A percentile compares a stretch with the other conserved stretches of the same genome.
Conservation (phyloP, 352 stramenopile species). For the Globisporangium rhizosaccharum region DNA sequence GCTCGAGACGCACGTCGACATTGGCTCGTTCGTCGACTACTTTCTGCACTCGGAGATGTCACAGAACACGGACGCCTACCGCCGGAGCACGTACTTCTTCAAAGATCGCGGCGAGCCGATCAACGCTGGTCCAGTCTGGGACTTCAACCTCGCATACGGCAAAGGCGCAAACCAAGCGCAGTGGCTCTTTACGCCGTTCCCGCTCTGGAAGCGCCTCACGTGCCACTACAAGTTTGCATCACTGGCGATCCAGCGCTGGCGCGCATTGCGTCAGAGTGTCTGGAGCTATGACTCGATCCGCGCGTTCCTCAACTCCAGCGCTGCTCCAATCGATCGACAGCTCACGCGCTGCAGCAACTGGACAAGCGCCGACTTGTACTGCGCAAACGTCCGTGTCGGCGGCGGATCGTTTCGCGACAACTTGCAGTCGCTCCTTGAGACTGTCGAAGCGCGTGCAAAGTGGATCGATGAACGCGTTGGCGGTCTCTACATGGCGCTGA, state of each 20-base stretch:
- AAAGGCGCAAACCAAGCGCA: slow-evolving; percentile 26
- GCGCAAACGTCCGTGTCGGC: slow-evolving; percentile 34
- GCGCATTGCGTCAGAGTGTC: slow-evolving; percentile 25
- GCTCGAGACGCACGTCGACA: slow-evolving; percentile 47
- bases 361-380: slow-evolving; percentile 39
- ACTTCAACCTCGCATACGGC: slow-evolving; percentile 68
- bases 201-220: slow-evolving; percentile 55
- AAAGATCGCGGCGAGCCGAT: slow-evolving; percentile 60
- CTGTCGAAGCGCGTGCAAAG: slow-evolving; percentile 24
- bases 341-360: slow-evolving; percentile 31
- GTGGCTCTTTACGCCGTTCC: slow-evolving; percentile 51
- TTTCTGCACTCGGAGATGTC: slow-evolving; percentile 66
- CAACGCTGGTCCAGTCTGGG: slow-evolving; percentile 63
- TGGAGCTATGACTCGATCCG: slow-evolving; percentile 55
- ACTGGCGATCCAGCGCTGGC: slow-evolving; percentile 52
- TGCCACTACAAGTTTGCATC: slow-evolving; percentile 73
- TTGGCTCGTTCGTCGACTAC: slow-evolving; percentile 70
- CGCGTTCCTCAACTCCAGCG: slow-evolving; percentile 32
- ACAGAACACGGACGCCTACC: slow-evolving; percentile 55
- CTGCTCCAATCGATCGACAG: slow-evolving; percentile 32
- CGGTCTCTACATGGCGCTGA: slow-evolving; percentile 33
- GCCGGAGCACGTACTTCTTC: slow-evolving; percentile 63
- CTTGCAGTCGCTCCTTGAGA: slow-evolving; percentile 20
- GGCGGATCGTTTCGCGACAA: slow-evolving; percentile 31
- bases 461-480: slow-evolving; percentile 47